These are phyloP conservation scores for Gynochthodes officinalis DNA, from an alignment of 257 asterid genomes.

Conservation along the genomic window DNA sequence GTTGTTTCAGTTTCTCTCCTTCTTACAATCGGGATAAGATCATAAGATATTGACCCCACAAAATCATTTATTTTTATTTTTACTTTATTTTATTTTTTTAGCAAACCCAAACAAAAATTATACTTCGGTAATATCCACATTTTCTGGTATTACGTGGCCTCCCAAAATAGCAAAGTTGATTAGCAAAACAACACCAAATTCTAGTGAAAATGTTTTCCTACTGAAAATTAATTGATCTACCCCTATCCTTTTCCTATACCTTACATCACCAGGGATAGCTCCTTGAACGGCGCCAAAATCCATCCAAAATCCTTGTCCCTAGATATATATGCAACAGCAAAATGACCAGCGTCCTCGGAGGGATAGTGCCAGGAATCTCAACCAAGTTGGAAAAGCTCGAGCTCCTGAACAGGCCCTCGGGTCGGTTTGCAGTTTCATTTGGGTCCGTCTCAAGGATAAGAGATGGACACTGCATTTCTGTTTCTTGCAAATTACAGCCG, in stretches of 20 bases:
- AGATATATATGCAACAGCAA: neutral
- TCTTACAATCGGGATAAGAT: constrained; percentile 80
- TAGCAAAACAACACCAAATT: neutral
- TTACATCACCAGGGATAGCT: constrained; percentile 14
- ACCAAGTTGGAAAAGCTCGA: constrained; percentile 1
- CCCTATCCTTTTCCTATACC: constrained; percentile 14
- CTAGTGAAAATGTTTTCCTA: neutral
- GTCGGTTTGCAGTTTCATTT: neutral
- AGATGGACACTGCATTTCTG: neutral
- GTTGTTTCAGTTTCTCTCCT: constrained; percentile 30
- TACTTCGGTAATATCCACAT: constrained; percentile 44
- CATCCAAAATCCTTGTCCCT: neutral
- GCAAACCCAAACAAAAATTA: constrained; percentile 5
- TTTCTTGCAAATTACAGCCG: constrained; percentile 17
- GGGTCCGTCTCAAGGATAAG: constrained; percentile 4
- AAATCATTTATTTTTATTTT: constrained; percentile 24
- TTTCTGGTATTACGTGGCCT: neutral
- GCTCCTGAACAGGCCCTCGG: constrained; percentile 7
- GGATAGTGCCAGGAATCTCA: constrained; percentile 13
- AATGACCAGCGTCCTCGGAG: constrained; percentile 19
- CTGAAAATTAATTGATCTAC: neutral
- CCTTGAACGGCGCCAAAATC: constrained; percentile 7
- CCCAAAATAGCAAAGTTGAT: neutral
- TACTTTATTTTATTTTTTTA: neutral
- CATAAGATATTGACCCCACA: constrained; percentile 48